A percentile compares a stretch with the other conserved stretches of the same genome.
phyloP scores from a whole-genome alignment of 768 basidiomycete species.

The Boletus speciosus region DNA sequence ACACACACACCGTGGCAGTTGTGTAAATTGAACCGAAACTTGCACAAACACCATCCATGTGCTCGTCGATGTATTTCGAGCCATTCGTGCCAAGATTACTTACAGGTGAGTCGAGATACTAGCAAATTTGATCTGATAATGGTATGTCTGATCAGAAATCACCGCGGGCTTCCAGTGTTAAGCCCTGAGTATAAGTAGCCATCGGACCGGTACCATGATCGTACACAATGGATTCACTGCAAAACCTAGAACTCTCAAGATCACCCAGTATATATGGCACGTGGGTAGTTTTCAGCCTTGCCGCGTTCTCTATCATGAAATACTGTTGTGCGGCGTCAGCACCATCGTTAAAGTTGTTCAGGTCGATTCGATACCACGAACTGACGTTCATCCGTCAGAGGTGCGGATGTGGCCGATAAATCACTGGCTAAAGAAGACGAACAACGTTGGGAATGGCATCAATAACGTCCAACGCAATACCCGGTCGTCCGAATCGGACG shows the following conservation, averaged over 20 bases:
- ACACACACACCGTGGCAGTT: not conserved
- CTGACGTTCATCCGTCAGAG: not conserved
- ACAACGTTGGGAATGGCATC: not conserved
- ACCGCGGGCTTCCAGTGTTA: no score
- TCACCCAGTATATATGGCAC: not conserved
- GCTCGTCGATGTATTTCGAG: not conserved
- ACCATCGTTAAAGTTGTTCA: not conserved
- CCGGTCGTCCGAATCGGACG: slow-evolving; percentile 5
- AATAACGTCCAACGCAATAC: slow-evolving; percentile 17
- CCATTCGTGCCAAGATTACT: not conserved
- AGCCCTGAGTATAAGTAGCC: no score
- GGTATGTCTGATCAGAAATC: no score
- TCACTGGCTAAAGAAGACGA: no score
- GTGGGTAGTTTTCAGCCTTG: not conserved
- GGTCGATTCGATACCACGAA: not conserved
- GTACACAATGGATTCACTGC: not conserved
- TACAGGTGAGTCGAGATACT: not conserved
- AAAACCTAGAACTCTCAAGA: not conserved
- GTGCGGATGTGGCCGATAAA: not conserved
- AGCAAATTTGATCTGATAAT: not conserved
- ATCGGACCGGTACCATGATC: no score
- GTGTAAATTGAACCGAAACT: not conserved
- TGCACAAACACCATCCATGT: slow-evolving; percentile 3
- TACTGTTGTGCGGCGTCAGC: not conserved
- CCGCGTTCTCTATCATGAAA: not conserved